Evolutionary conservation across 805 yeast species (phyloP), one percentile per base, ranked within the genome.

Genomic region (Candida pseudoglaebosa): DNA sequence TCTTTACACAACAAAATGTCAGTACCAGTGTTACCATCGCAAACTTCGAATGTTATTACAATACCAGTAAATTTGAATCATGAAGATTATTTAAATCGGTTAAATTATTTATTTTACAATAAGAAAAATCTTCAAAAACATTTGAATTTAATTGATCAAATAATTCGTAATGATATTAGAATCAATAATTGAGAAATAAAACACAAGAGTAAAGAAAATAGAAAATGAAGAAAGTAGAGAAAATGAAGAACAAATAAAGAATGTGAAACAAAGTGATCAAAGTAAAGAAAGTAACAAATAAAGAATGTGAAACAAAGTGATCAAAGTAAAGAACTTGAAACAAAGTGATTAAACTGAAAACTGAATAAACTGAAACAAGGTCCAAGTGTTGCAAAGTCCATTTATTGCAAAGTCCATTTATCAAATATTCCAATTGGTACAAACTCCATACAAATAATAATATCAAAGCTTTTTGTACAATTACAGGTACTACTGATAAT

Each of bases 71-170:
- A 21, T 15, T 33, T 33, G n/a, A 24, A 33, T 16, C n/a, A 33
- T 16, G 19, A 33, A 7, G 36, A 33, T n/a, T 22, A 22, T 18
- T n/a, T 20, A 7, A 22, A 22, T 5, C n/a, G 36, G 15, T 33
- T 33, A 16, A 33, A 15, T 16, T 33, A 33, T 16, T 33, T 33
- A 15, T 21, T 20, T 6, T 33, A 20, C 28, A 33, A 33, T 22
- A 33, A 33, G 36, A 33, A 22, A 14, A 33, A 33, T 15, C 15
- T 33, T 8, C 36, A 33, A 19, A 21, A 12, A n/a, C 36, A 33
- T 16, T 33, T 33, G 20, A 33, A 33, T n/a, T 22, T 33, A n/a
- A 33, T 33, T 8, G 36, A 33, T 22, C 22, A 21, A n/a, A 10
- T 33, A n/a, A 15, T 33, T 14, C 12, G 36, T 8, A 21, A 33